Conservation (phyloP, 257 asterid genomes). For the Paraleonurus japonicus region DNA sequence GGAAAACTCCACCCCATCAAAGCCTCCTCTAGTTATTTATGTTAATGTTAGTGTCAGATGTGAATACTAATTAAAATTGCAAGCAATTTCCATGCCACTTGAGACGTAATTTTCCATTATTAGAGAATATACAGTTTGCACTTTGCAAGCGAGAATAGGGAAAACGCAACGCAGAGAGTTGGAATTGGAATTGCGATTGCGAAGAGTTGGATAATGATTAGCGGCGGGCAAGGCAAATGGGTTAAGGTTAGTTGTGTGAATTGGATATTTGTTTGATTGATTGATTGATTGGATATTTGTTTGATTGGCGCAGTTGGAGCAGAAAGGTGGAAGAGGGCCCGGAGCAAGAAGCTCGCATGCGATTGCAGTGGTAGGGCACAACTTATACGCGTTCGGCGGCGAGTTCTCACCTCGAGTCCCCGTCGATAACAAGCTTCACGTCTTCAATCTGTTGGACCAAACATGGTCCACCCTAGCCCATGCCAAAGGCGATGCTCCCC, state of each 20-base stretch:
- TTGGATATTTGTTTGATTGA: neutral
- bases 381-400: slow-evolving; percentile 80
- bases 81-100: neutral
- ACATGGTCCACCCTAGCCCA: slow-evolving; percentile 61
- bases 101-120: neutral
- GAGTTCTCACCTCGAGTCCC: slow-evolving; percentile 85
- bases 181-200: too few species aligned
- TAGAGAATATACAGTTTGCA: neutral
- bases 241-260: slow-evolving; percentile 35
- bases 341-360: slow-evolving; percentile 97
- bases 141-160: neutral
- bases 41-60: too few species aligned
- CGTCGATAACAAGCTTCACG: slow-evolving; percentile 67
- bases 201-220: slow-evolving; percentile 31
- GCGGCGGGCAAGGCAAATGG: slow-evolving; percentile 49
- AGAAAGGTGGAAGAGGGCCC: slow-evolving; percentile 73
- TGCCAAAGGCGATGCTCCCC: slow-evolving; percentile 67
- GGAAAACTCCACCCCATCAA: neutral
- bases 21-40: neutral
- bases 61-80: neutral
- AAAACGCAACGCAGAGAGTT: too few species aligned
- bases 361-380: slow-evolving; percentile 68
- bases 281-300: neutral
- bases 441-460: slow-evolving; percentile 52
- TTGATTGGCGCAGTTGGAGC: slow-evolving; percentile 65